Percentiles rank a stretch among this genome's conserved stretches.
These are phyloP conservation scores for Solanum chilense DNA, from an alignment of 257 asterid species.

Conservation along the genomic window DNA sequence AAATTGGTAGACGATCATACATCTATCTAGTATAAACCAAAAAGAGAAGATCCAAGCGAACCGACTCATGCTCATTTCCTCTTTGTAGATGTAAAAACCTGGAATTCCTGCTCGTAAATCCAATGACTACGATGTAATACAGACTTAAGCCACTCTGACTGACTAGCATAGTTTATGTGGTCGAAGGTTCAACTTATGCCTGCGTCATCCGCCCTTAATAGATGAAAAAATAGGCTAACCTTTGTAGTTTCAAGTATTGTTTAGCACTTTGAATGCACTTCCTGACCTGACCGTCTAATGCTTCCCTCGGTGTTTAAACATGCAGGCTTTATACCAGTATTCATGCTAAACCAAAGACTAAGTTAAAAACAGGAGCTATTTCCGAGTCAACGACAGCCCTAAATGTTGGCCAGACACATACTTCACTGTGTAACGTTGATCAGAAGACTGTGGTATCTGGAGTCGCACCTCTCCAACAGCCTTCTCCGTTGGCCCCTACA, in stretches of 20 bases:
- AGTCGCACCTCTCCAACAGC: conserved; percentile 19
- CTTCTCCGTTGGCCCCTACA: conserved; percentile 49
- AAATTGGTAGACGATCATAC: background rate
- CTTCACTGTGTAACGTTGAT: conserved; percentile 40
- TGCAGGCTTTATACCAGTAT: conserved; percentile 74
- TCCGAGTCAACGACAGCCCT: conserved; percentile 53
- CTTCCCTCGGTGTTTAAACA: background rate
- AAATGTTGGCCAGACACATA: conserved; percentile 45
- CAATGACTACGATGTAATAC: background rate
- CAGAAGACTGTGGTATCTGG: conserved; percentile 39
- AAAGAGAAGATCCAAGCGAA: background rate
- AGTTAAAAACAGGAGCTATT: conserved; percentile 61
- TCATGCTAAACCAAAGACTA: conserved; percentile 79
- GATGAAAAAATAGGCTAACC: background rate
- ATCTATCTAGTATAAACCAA: background rate
- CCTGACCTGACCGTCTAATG: background rate
- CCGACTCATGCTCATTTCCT: background rate
- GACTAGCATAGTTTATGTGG: background rate
- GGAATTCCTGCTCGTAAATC: background rate
- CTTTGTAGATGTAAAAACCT: background rate
- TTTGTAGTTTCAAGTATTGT: background rate
- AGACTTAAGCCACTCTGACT: background rate
- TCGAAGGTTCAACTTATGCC: background rate
- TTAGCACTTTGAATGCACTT: background rate
- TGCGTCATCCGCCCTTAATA: background rate